A percentile compares a stretch with the other conserved stretches of the same genome.
Conservation (phyloP, 768 basidiomycete species). For the Tricholoma sp. region DNA sequence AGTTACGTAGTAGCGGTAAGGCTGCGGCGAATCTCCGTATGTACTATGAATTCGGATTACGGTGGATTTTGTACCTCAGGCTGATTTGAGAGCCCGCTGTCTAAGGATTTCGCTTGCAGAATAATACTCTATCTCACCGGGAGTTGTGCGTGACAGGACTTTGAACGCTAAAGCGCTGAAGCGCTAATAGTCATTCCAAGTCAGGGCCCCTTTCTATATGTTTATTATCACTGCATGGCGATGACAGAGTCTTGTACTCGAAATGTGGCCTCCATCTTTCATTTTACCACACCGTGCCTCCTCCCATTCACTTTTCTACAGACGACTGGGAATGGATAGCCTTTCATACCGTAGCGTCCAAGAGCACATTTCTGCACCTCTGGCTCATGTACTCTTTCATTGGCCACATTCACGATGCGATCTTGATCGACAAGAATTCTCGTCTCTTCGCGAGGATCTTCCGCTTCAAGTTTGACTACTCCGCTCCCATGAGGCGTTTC, state of each 20-base stretch:
- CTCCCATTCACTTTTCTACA: conserved; percentile 13
- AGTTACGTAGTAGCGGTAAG: no score
- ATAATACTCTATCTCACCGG: no score
- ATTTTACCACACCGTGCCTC: conserved; percentile 11
- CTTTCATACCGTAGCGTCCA: conserved; percentile 28
- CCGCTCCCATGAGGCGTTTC: conserved; percentile 35
- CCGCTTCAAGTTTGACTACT: conserved; percentile 37
- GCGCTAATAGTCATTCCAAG: no score
- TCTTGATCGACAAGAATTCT: conserved; percentile 31
- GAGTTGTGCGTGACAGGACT: not conserved
- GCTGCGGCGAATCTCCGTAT: not conserved
- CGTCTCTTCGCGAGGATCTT: conserved; percentile 41
- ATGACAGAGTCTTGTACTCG: conserved; percentile 9
- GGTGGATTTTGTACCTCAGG: no score
- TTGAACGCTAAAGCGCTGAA: not conserved
- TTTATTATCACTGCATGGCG: conserved; percentile 15
- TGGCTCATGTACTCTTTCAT: conserved; percentile 30
- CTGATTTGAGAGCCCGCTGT: no score
- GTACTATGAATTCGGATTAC: not conserved
- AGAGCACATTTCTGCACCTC: conserved; percentile 34
- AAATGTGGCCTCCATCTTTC: not conserved
- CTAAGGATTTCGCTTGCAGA: no score
- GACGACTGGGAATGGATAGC: conserved; percentile 39
- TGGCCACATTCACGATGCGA: conserved; percentile 30
- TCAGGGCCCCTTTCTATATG: not conserved